Evolutionary conservation across 305 asterid genomes (phyloP).

Genomic region (Fraxinus angustifolia): DNA sequence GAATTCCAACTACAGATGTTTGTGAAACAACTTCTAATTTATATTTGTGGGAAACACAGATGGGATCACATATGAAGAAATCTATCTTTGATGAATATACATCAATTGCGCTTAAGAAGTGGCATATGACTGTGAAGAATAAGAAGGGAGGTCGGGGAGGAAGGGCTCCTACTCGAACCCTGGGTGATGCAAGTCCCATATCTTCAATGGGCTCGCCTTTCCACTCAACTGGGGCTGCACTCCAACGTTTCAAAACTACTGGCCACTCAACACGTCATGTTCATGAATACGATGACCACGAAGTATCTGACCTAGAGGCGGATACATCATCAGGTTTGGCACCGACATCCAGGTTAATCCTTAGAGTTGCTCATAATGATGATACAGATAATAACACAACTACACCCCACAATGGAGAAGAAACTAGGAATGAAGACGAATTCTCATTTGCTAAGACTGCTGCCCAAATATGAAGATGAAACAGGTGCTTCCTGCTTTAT

Average conservation of each 20-base stretch:
- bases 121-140: conserved; percentile 82
- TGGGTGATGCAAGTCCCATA: conserved; percentile 61
- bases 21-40: background rate
- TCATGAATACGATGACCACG: conserved; percentile 38
- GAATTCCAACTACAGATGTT: background rate
- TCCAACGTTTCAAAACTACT: conserved; percentile 64
- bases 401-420: conserved; percentile 18
- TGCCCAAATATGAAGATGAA: conserved; percentile 32
- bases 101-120: conserved; percentile 74
- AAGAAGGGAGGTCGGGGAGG: conserved; percentile 36
- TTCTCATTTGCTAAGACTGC: conserved; percentile 66
- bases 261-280: conserved; percentile 51
- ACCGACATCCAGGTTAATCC: conserved; percentile 38
- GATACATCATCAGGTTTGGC: conserved; percentile 51
- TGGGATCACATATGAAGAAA: conserved; percentile 80
- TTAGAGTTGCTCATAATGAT: conserved; percentile 26
- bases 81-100: conserved; percentile 84
- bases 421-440: conserved; percentile 42
- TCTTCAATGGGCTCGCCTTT: conserved; percentile 62
- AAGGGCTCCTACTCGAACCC: conserved; percentile 47
- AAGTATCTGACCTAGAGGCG: conserved; percentile 46
- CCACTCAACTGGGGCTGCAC: conserved; percentile 42
- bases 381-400: conserved; percentile 30
- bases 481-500: background rate
- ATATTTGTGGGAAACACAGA: conserved; percentile 34